These are phyloP conservation scores for Coemansia umbellata DNA, from an alignment of 192 early-diverging fungal genomes.

Conservation along the genomic window DNA sequence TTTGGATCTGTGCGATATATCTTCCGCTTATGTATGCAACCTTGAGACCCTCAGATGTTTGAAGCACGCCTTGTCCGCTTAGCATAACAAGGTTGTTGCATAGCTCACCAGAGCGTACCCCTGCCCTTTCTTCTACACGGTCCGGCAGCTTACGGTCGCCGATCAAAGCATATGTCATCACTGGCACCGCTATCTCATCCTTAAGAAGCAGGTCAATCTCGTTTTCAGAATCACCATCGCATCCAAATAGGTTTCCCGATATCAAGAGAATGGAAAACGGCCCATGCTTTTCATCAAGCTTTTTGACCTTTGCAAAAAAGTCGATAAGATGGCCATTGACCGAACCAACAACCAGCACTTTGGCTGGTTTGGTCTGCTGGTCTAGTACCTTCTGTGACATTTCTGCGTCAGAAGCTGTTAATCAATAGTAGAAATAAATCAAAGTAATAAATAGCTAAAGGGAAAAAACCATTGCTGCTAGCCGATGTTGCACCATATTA, in stretches of 20 bases:
- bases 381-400: not conserved
- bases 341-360: conserved; percentile 66
- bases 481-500: no score
- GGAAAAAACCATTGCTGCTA: no score
- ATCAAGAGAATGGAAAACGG: conserved; percentile 83
- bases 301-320: conserved; percentile 69
- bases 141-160: conserved; percentile 63
- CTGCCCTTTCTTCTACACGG: conserved; percentile 52
- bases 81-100: conserved; percentile 73
- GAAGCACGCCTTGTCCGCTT: conserved; percentile 51
- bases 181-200: conserved; percentile 59
- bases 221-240: conserved; percentile 32
- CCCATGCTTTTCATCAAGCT: conserved; percentile 75
- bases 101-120: conserved; percentile 62
- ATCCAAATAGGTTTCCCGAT: conserved; percentile 76
- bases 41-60: conserved; percentile 49
- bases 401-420: not conserved
- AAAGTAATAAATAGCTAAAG: not conserved
- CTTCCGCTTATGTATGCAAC: conserved; percentile 45
- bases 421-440: not conserved
- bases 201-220: conserved; percentile 54
- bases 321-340: conserved; percentile 65
- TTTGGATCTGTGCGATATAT: conserved; percentile 7
- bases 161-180: conserved; percentile 71
- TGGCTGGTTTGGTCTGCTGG: conserved; percentile 2